A percentile compares a stretch with the other conserved stretches of the same genome.
Evolutionary conservation across 768 basidiomycete genomes (phyloP).

Genomic region (Leccinum variicolor): DNA sequence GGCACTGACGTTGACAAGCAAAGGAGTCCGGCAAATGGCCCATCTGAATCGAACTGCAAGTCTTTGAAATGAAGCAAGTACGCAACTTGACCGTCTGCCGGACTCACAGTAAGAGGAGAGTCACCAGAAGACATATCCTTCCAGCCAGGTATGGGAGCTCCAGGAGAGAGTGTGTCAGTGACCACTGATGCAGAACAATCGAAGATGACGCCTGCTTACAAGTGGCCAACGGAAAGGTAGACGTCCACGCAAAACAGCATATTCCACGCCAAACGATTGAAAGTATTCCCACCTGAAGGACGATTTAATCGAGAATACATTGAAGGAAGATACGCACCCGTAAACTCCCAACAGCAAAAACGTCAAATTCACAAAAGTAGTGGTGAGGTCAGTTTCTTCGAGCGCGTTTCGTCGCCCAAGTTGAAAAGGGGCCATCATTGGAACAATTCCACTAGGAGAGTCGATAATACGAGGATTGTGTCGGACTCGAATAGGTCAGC

Average conservation of each 20-base stretch:
- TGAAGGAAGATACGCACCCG: conserved; percentile 8
- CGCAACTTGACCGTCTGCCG: neutral
- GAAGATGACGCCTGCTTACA: conserved; percentile 11
- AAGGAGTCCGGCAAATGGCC: neutral
- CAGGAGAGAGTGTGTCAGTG: neutral
- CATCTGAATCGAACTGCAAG: conserved; percentile 3
- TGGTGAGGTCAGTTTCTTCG: neutral
- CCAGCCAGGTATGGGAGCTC: conserved; percentile 28
- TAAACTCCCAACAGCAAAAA: conserved; percentile 18
- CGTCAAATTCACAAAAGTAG: neutral
- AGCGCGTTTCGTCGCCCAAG: conserved; percentile 14
- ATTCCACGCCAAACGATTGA: conserved; percentile 17
- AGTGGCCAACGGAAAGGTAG: conserved; percentile 25
- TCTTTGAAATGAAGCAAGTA: neutral
- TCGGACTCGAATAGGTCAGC: neutral
- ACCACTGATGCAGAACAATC: neutral
- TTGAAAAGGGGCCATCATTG: conserved; percentile 11
- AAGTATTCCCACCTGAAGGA: conserved; percentile 25
- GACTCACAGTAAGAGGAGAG: conserved; percentile 15
- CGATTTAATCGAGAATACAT: neutral
- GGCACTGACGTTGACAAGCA: conserved; percentile 20
- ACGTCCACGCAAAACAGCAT: conserved; percentile 15
- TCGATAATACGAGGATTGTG: neutral
- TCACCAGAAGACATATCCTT: conserved; percentile 10
- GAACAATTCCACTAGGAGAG: neutral